Conservation (phyloP, 2,329 filamentous ascomycete genomes). For the Trichoderma arundinaceum region DNA sequence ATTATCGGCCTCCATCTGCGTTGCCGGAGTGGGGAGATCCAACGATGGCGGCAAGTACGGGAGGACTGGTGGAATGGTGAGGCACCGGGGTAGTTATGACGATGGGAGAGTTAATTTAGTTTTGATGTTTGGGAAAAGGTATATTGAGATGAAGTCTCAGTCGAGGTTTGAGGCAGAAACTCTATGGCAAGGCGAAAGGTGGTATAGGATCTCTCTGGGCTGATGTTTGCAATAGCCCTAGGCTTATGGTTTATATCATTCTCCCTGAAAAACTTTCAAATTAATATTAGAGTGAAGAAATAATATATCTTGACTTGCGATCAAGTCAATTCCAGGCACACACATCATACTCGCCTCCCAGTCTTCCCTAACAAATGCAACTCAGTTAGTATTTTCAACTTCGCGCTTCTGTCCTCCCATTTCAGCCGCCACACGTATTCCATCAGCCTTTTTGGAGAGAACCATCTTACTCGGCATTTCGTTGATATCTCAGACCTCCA, state of each 20-base stretch:
- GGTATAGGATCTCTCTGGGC: not conserved
- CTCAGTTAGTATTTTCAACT: not conserved
- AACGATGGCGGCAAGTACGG: slow-evolving; percentile 42
- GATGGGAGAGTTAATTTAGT: not conserved
- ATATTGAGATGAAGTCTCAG: not conserved
- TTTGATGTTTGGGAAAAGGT: not conserved
- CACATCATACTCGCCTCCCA: too few relatives aligned
- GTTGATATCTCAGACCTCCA: not conserved
- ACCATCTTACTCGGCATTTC: not conserved
- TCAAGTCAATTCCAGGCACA: too few relatives aligned
- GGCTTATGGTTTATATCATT: too few relatives aligned
- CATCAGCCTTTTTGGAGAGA: not conserved
- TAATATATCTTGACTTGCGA: not conserved
- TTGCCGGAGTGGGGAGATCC: slow-evolving; percentile 42
- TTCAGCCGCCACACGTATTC: not conserved
- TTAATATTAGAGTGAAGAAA: not conserved
- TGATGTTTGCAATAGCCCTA: too few relatives aligned
- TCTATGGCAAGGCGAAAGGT: not conserved
- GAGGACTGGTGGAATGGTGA: slow-evolving; percentile 39
- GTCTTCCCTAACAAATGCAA: not conserved
- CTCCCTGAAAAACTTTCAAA: too few relatives aligned
- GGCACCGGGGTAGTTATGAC: not conserved
- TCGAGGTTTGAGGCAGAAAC: not conserved
- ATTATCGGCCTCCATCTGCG: slow-evolving; percentile 15
- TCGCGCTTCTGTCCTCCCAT: not conserved